Evolutionary conservation across 768 basidiomycete genomes (phyloP).

Genomic region (Clitopilus hobsonii): DNA sequence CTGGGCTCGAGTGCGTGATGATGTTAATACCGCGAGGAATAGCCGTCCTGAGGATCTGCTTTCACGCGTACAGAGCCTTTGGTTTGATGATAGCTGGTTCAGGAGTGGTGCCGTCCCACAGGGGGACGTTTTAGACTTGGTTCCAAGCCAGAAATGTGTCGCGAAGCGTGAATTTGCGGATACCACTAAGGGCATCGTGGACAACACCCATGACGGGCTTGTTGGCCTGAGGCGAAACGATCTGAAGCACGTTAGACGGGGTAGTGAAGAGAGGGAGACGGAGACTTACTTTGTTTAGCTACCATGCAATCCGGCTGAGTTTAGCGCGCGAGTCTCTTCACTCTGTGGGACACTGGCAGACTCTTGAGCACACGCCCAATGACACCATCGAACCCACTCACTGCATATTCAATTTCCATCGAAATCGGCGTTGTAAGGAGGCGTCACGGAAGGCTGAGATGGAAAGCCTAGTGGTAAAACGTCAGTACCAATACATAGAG

Average conservation of each 20-base stretch:
- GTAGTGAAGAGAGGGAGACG: neutral
- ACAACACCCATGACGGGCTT: slow-evolving; percentile 99
- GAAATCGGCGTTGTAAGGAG: slow-evolving; percentile 99
- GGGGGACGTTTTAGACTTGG: slow-evolving; percentile 92
- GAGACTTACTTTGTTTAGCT: slow-evolving; percentile 74
- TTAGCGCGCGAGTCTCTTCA: slow-evolving; percentile 98
- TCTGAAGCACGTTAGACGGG: slow-evolving; percentile 42
- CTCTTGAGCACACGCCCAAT: neutral
- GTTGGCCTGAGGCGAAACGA: slow-evolving; percentile 98
- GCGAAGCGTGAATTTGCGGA: slow-evolving; percentile 94
- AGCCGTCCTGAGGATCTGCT: slow-evolving; percentile 88
- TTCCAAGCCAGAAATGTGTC: slow-evolving; percentile 96
- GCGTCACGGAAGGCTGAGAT: slow-evolving; percentile 97
- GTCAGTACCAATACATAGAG: slow-evolving; percentile 3
- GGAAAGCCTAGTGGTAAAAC: slow-evolving; percentile 65
- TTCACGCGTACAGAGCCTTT: slow-evolving; percentile 96
- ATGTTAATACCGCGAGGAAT: slow-evolving; percentile 97
- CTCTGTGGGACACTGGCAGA: slow-evolving; percentile 89
- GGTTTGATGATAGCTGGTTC: slow-evolving; percentile 95
- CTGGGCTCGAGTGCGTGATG: slow-evolving; percentile 76
- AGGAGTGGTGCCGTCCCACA: slow-evolving; percentile 94
- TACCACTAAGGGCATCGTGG: slow-evolving; percentile 96
- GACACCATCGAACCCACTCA: slow-evolving; percentile 38
- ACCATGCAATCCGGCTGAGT: slow-evolving; percentile 98
- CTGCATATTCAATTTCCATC: slow-evolving; percentile 99